Conservation (phyloP, 177 flowering plant genomes). For the Vitis hybrid region DNA sequence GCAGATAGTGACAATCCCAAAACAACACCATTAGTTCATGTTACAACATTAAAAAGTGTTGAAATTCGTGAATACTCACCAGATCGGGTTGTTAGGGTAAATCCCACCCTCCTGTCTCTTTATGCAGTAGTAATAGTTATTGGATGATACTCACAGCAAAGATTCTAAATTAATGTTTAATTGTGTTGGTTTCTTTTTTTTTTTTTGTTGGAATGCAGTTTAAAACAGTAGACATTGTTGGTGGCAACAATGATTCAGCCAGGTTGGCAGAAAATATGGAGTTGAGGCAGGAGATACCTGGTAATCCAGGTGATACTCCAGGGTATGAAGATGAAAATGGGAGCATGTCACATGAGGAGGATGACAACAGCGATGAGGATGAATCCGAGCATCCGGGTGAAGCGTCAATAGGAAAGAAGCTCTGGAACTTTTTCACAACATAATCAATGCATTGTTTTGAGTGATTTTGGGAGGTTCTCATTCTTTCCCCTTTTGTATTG, state of each 20-base stretch:
- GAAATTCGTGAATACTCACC: conserved; percentile 34
- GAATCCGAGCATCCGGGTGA: conserved; percentile 55
- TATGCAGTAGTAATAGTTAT: background rate
- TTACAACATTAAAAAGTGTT: conserved; percentile 22
- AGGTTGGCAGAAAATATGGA: conserved; percentile 27
- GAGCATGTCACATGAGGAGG: conserved; percentile 33
- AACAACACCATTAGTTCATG: conserved; percentile 16
- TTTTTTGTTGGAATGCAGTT: conserved; percentile 28
- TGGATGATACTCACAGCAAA: too few relatives aligned
- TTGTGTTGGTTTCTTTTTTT: background rate
- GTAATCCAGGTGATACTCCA: conserved; percentile 7
- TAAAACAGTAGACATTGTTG: conserved; percentile 20
- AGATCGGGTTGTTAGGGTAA: conserved; percentile 45
- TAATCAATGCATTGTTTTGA: conserved; percentile 22
- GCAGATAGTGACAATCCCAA: conserved; percentile 19
- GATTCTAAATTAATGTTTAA: too few relatives aligned
- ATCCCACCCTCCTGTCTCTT: background rate
- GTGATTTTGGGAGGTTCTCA: background rate
- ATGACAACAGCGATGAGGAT: conserved; percentile 37
- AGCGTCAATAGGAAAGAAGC: conserved; percentile 57
- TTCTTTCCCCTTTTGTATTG: background rate
- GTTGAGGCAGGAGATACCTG: conserved; percentile 46
- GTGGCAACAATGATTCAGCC: conserved; percentile 19
- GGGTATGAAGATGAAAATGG: conserved; percentile 30
- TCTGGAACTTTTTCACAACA: conserved; percentile 75